phyloP scores from a whole-genome alignment of 2,329 filamentous ascomycete species.

The Penicillium sp. region DNA sequence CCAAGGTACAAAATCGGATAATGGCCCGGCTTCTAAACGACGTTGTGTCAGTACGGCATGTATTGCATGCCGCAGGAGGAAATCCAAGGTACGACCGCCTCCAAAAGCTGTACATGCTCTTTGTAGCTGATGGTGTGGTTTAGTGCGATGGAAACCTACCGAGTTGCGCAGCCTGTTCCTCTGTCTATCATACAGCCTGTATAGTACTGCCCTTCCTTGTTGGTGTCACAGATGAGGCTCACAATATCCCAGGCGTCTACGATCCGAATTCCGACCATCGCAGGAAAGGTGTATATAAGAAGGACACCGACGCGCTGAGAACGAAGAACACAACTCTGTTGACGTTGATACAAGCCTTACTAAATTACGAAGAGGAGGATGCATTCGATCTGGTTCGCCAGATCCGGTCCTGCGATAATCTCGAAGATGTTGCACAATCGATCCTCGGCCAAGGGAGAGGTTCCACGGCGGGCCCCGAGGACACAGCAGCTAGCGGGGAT shows the following conservation, averaged over 20 bases:
- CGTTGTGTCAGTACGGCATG: constrained; percentile 78
- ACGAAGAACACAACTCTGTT: constrained; percentile 79
- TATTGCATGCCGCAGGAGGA: constrained; percentile 69
- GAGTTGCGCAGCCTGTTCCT: constrained; percentile 88
- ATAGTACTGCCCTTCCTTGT: no score
- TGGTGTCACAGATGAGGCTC: no score
- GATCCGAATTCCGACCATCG: constrained; percentile 94
- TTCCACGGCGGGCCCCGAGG: constrained; percentile 31
- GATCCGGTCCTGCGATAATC: constrained; percentile 75
- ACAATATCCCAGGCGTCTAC: constrained; percentile 89
- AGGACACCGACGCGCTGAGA: constrained; percentile 81
- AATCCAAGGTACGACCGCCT: constrained; percentile 54
- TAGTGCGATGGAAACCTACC: constrained; percentile 82
- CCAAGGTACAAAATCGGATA: no score
- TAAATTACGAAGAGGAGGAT: constrained; percentile 83
- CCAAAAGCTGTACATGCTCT: constrained; percentile 1
- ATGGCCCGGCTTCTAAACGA: constrained; percentile 57
- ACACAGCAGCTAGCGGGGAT: no score
- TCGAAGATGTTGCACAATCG: constrained; percentile 56
- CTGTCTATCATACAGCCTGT: constrained; percentile 60
- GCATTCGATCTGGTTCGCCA: constrained; percentile 68
- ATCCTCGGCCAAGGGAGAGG: constrained; percentile 49
- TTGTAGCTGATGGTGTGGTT: no score
- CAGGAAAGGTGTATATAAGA: constrained; percentile 91
- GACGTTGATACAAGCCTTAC: constrained; percentile 82